Base-by-base conservation (phyloP, 345 rosid species). In the Salix koriyanagi region DNA sequence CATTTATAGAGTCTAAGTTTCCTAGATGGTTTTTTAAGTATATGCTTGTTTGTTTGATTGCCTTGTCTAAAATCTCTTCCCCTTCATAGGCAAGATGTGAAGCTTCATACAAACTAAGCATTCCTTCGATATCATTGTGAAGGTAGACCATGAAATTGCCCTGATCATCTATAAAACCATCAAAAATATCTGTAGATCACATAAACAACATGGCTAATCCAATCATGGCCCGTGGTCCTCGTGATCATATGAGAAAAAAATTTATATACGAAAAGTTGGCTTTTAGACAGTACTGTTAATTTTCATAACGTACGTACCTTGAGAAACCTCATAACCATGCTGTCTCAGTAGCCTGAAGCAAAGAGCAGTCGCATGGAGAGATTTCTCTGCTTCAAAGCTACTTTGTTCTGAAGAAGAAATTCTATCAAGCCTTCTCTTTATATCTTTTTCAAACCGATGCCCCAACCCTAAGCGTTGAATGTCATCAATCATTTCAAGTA, bases 21-120 rank as follows among this genome's bases (percentile, higher is more conserved):
- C 11, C 41, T 6, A 68, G 5, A 25, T 75, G 32, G n/a, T 62
- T 16, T 21, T 64, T 56, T 9, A 88, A 86, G 41, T 70, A 77
- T 46, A 18, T 32, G 46, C 12, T 67, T 34, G 83, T 69, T 8
- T 79, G 76, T 34, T 28, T 13, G 8, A 0, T 75, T 36, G 81
- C 86, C 66, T 82, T 69, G 1, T 83, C 81, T 54, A 87, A 42
- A 14, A 84, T 26, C 6, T 67, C 18, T 70, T 89, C 92, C 67
- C 78, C 87, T 79, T 84, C 88, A 2, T 62, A 46, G 30, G 70
- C 78, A 15, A 86, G 65, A 61, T 68, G 69, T 0, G 92, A 80
- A 18, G 89, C 88, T 66, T 89, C 90, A 19, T 89, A 86, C 41
- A 87, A 52, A 56, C 85, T 79, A 58, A 86, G 56, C 42, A 87